These are phyloP conservation scores for Ceratocystis diversiconidia DNA, from an alignment of 2,329 filamentous ascomycete species.

Conservation along the genomic window DNA sequence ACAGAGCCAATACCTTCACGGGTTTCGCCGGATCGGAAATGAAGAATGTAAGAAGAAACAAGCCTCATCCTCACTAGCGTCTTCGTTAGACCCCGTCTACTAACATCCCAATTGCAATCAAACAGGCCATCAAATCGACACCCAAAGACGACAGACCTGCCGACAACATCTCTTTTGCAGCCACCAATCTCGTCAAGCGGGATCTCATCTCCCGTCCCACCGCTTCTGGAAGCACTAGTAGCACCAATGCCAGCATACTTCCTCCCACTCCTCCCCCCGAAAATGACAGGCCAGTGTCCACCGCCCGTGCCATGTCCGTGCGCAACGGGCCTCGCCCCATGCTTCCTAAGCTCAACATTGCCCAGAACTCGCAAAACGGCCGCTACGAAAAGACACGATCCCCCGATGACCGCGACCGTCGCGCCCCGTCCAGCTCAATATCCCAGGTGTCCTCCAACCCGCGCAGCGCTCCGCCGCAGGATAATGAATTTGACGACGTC, in stretches of 20 bases:
- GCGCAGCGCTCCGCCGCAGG: constrained; percentile 16
- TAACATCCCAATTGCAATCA: neutral
- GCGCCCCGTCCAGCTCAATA: constrained; percentile 12
- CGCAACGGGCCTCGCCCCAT: constrained; percentile 46
- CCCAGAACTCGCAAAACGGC: constrained; percentile 37
- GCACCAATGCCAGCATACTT: constrained; percentile 58
- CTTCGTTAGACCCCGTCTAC: neutral
- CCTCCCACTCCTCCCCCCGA: constrained; percentile 98
- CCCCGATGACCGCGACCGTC: constrained; percentile 24
- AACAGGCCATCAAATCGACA: constrained; percentile 36
- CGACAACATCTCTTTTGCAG: constrained; percentile 80
- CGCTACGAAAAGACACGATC: constrained; percentile 43
- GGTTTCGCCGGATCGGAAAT: constrained; percentile 69
- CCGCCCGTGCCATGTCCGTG: constrained; percentile 45
- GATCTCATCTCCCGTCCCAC: constrained; percentile 67
- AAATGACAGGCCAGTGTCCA: constrained; percentile 46
- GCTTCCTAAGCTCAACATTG: constrained; percentile 50
- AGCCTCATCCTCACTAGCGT: constrained; percentile 18
- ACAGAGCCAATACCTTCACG: constrained; percentile 65
- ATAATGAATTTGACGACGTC: constrained; percentile 26
- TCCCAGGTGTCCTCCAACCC: constrained; percentile 13
- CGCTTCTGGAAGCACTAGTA: constrained; percentile 23
- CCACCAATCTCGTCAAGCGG: constrained; percentile 82
- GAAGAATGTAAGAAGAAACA: constrained; percentile 43
- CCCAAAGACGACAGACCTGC: constrained; percentile 65